These are phyloP conservation scores for Cnidoscolus chayamansa DNA, from an alignment of 441 rosid species.

Conservation along the genomic window DNA sequence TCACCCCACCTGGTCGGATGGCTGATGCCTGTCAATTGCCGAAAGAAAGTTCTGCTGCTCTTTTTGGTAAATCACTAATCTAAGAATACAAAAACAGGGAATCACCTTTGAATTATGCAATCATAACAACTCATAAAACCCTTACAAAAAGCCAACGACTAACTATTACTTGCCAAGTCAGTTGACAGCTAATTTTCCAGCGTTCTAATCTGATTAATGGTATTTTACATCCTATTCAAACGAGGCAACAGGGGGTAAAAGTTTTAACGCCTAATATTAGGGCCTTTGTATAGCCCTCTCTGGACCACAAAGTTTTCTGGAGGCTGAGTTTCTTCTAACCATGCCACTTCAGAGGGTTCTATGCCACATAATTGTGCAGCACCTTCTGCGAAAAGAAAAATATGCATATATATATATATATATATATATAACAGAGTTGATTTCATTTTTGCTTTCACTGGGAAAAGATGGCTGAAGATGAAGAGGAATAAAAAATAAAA, in stretches of 20 bases:
- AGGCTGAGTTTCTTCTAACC: constrained; percentile 44
- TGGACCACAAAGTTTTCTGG: constrained; percentile 39
- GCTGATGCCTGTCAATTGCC: too few species aligned
- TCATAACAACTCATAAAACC: constrained; percentile 27
- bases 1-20: too few species aligned
- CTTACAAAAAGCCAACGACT: constrained; percentile 19
- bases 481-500: background rate
- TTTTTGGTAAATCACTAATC: background rate
- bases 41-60: too few species aligned
- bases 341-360: constrained; percentile 28
- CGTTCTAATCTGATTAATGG: constrained; percentile 23
- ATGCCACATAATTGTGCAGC: constrained; percentile 26
- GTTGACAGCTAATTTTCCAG: constrained; percentile 23
- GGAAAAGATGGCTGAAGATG: background rate
- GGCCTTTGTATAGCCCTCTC: constrained; percentile 45
- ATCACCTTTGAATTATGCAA: background rate
- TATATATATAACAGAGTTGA: background rate
- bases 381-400: constrained; percentile 21
- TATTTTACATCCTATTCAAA: constrained; percentile 13
- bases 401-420: background rate
- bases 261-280: constrained; percentile 39
- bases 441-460: background rate
- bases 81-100: background rate
- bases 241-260: background rate
- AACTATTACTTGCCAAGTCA: constrained; percentile 26